Percentiles rank a stretch among this genome's conserved stretches.
phyloP scores from a whole-genome alignment of 2,329 filamentous ascomycete genomes.

The Epicoccum nigrum region DNA sequence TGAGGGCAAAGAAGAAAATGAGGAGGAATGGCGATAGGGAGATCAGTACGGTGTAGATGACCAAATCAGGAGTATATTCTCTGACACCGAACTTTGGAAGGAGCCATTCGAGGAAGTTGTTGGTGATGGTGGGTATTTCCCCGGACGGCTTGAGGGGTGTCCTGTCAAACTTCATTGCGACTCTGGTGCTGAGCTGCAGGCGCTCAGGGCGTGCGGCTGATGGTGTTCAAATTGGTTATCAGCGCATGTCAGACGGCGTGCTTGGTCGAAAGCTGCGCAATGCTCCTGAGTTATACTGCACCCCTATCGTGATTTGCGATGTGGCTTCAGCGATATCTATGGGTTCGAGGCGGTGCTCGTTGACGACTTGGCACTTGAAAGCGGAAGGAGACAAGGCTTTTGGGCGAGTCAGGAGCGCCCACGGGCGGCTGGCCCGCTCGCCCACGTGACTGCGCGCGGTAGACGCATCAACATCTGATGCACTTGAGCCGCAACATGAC shows the following conservation, averaged over 20 bases:
- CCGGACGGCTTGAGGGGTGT: background rate
- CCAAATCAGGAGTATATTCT: constrained; percentile 18
- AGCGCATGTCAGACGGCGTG: background rate
- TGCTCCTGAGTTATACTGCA: constrained; percentile 1
- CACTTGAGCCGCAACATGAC: constrained; percentile 11
- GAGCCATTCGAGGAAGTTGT: background rate
- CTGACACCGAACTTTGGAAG: constrained; percentile 13
- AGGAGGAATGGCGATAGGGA: constrained; percentile 25
- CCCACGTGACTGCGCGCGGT: constrained; percentile 30
- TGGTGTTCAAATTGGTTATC: too few relatives aligned
- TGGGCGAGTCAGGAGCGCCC: constrained; percentile 36
- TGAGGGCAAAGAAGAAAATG: constrained; percentile 31
- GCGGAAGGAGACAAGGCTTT: constrained; percentile 20
- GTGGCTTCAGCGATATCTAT: constrained; percentile 14
- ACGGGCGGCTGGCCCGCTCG: constrained; percentile 17
- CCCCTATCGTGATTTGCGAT: constrained; percentile 14
- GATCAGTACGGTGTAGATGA: constrained; percentile 22
- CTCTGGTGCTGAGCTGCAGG: background rate
- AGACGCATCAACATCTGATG: constrained; percentile 14
- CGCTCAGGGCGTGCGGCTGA: background rate
- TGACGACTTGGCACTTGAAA: constrained; percentile 19
- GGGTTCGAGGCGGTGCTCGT: constrained; percentile 17
- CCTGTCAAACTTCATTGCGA: constrained; percentile 2
- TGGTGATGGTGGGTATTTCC: background rate
- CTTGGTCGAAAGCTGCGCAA: background rate